A percentile compares a stretch with the other conserved stretches of the same genome.
Conservation (phyloP, 2,329 filamentous ascomycete species). For the Rhynchosporium agropyri region DNA sequence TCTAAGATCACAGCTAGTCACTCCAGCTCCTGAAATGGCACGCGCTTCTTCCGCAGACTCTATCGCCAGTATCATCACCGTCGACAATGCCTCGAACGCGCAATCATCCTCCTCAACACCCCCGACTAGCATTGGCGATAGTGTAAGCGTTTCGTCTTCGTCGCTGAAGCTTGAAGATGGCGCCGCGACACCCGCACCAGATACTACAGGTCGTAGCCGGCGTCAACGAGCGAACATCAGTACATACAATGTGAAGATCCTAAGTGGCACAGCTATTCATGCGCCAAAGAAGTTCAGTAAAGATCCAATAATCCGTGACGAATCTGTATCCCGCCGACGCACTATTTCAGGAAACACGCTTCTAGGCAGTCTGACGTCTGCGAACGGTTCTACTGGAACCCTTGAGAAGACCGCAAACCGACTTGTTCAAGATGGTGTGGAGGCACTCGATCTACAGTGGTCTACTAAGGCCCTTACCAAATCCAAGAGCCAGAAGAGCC, state of each 20-base stretch:
- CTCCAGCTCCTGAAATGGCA: conserved; percentile 27
- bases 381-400: conserved; percentile 34
- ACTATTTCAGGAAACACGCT: conserved; percentile 49
- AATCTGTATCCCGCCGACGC: conserved; percentile 44
- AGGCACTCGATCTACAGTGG: conserved; percentile 52
- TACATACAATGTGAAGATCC: conserved; percentile 67
- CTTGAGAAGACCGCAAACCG: conserved; percentile 38
- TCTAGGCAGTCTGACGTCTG: conserved; percentile 39
- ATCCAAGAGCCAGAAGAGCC: conserved; percentile 36
- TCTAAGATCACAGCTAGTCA: conserved; percentile 29
- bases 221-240: conserved; percentile 58
- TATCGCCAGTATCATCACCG: conserved; percentile 36
- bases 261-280: conserved; percentile 64
- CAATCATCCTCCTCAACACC: conserved; percentile 52
- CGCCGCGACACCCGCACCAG: conserved; percentile 18
- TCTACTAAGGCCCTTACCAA: conserved; percentile 47
- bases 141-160: conserved; percentile 57
- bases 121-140: conserved; percentile 67
- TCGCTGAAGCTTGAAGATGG: conserved; percentile 40
- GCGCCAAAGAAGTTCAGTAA: conserved; percentile 48
- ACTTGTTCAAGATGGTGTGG: conserved; percentile 46
- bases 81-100: conserved; percentile 37
- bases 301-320: conserved; percentile 40
- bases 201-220: conserved; percentile 51
- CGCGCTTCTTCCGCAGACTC: conserved; percentile 39